phyloP scores from a whole-genome alignment of 1,139 yeast genomes.

The Yamadazyma conglobata region DNA sequence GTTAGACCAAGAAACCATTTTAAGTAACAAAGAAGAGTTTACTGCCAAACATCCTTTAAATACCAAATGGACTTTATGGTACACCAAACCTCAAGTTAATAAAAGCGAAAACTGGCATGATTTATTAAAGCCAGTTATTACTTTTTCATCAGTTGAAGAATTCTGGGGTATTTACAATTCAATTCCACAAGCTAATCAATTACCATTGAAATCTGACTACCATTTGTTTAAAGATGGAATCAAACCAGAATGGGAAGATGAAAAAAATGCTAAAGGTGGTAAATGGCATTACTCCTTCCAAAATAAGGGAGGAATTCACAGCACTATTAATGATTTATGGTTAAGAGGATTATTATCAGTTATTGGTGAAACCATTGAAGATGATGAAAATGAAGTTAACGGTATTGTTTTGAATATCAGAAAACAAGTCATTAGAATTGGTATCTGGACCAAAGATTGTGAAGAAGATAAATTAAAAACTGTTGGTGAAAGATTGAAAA shows the following conservation, averaged over 20 bases:
- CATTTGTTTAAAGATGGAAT: slow-evolving; percentile 93
- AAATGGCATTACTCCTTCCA: slow-evolving; percentile 78
- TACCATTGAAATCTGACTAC: slow-evolving; percentile 91
- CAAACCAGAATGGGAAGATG: slow-evolving; percentile 99
- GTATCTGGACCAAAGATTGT: slow-evolving; percentile 90
- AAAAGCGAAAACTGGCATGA: slow-evolving; percentile 89
- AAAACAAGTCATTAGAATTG: slow-evolving; percentile 78
- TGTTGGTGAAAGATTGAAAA: slow-evolving; percentile 85
- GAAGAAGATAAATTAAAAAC: slow-evolving; percentile 58
- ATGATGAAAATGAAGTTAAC: slow-evolving; percentile 84
- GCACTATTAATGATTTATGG: slow-evolving; percentile 87
- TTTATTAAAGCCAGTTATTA: slow-evolving; percentile 86
- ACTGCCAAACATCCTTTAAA: slow-evolving; percentile 87
- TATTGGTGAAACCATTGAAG: slow-evolving; percentile 94
- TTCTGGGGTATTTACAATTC: slow-evolving; percentile 98
- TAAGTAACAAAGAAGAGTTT: slow-evolving; percentile 67
- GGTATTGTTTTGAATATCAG: slow-evolving; percentile 93
- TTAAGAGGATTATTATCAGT: slow-evolving; percentile 84
- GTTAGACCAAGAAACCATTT: slow-evolving; percentile 54
- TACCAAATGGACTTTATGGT: slow-evolving; percentile 96
- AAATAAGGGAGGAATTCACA: slow-evolving; percentile 58
- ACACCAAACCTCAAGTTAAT: slow-evolving; percentile 86
- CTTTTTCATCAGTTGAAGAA: slow-evolving; percentile 91
- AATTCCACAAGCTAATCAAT: slow-evolving; percentile 86
- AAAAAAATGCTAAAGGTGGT: slow-evolving; percentile 84